These are phyloP conservation scores for Fusarium incarnatum DNA, from an alignment of 2,329 filamentous ascomycete species.

Conservation along the genomic window DNA sequence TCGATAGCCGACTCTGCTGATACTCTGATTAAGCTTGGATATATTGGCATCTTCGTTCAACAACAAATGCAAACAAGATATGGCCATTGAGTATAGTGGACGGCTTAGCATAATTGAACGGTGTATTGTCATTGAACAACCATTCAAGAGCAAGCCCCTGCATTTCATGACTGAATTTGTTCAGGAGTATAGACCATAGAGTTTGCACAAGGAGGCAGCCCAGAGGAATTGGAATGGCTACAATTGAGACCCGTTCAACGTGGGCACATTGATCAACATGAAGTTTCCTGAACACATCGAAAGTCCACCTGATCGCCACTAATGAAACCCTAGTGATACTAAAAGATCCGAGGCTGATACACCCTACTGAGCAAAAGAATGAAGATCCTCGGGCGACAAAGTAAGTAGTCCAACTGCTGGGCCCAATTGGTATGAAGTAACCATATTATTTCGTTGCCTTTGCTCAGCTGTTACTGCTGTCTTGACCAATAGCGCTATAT, in stretches of 20 bases:
- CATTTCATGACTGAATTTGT: background rate
- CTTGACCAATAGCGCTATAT: background rate
- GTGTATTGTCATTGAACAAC: background rate
- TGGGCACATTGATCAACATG: background rate
- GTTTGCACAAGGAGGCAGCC: background rate
- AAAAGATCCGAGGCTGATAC: background rate
- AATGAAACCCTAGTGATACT: background rate
- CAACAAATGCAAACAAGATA: background rate
- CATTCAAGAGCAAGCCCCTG: background rate
- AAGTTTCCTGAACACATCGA: background rate
- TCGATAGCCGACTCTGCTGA: background rate
- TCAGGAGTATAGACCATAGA: background rate
- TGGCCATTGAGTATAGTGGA: background rate
- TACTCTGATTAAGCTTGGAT: background rate
- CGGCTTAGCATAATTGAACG: background rate
- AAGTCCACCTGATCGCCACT: background rate
- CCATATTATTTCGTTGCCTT: background rate
- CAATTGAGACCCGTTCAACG: background rate
- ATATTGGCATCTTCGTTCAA: fast-evolving
- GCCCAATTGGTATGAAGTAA: fast-evolving
- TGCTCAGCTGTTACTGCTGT: background rate
- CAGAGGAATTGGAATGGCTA: background rate
- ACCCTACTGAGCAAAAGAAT: background rate
- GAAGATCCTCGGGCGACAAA: background rate
- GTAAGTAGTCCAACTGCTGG: background rate